Percentiles rank a stretch among this genome's conserved stretches.
Evolutionary conservation across 768 basidiomycete genomes (phyloP).

Genomic region (Kwoniella dendrophila): DNA sequence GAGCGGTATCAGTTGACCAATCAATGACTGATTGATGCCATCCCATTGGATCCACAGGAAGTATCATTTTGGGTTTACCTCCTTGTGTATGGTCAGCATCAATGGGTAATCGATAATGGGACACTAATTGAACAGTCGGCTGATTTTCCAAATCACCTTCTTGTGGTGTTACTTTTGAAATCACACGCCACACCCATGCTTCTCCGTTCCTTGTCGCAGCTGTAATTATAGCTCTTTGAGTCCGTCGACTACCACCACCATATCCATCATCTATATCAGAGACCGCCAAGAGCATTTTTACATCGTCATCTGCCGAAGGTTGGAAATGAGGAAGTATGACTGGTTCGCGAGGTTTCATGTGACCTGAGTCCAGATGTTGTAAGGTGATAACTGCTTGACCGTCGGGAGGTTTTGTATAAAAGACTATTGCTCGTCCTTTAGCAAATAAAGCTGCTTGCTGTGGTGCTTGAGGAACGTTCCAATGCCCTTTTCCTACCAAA

Average conservation of each 20-base stretch:
- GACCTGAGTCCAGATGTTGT: slow-evolving; percentile 38
- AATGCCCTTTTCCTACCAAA: slow-evolving; percentile 39
- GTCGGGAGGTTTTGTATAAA: slow-evolving; percentile 11
- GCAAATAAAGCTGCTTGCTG: slow-evolving; percentile 42
- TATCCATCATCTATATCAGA: slow-evolving; percentile 55
- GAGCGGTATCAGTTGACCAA: slow-evolving; percentile 45
- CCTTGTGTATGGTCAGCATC: slow-evolving; percentile 10
- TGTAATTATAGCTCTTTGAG: slow-evolving; percentile 47
- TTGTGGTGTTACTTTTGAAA: slow-evolving; percentile 21
- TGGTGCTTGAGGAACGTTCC: slow-evolving; percentile 14
- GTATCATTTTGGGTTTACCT: slow-evolving; percentile 22
- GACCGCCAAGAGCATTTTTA: slow-evolving; percentile 48
- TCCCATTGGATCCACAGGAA: slow-evolving; percentile 56
- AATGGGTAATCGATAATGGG: slow-evolving; percentile 33
- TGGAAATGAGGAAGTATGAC: slow-evolving; percentile 34
- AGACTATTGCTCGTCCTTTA: slow-evolving; percentile 48
- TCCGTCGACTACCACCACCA: slow-evolving; percentile 28
- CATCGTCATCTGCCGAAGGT: slow-evolving; percentile 24
- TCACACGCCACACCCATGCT: slow-evolving; percentile 51
- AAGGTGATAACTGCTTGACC: slow-evolving; percentile 24
- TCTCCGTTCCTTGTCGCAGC: slow-evolving; percentile 38
- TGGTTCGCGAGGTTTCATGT: slow-evolving; percentile 22
- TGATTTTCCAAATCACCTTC: slow-evolving; percentile 3
- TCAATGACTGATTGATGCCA: slow-evolving; percentile 54
- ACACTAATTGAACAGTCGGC: slow-evolving; percentile 27